phyloP scores from a whole-genome alignment of 2,329 filamentous ascomycete genomes.

The Hypomyces perniciosus region DNA sequence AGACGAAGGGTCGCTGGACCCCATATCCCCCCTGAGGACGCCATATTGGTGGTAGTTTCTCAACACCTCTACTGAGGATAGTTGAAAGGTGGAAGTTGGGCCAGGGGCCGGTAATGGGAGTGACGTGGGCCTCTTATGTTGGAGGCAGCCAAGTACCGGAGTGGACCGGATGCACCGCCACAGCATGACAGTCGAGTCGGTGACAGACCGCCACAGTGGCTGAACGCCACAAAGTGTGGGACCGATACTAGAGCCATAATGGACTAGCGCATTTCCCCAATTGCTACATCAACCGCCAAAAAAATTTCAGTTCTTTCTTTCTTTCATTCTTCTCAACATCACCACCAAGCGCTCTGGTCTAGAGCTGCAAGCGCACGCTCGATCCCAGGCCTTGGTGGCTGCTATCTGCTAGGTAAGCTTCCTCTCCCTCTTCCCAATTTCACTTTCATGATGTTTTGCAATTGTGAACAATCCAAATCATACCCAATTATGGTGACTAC shows the following conservation, averaged over 20 bases:
- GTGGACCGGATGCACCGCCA: conserved; percentile 30
- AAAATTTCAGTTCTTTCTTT: conserved; percentile 21
- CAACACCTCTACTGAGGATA: conserved; percentile 12
- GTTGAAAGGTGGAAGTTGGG: conserved; percentile 15
- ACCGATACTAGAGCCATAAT: conserved; percentile 12
- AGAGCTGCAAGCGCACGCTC: conserved; percentile 18
- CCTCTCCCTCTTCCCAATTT: conserved; percentile 7
- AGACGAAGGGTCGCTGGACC: conserved; percentile 50
- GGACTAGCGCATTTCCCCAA: conserved; percentile 23
- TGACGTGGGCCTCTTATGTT: conserved; percentile 2
- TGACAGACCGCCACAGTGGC: neutral
- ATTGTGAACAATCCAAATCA: conserved; percentile 58
- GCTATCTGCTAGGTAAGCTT: conserved; percentile 10
- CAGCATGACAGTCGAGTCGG: conserved; percentile 12
- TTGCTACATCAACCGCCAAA: conserved; percentile 19
- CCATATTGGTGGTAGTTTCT: conserved; percentile 39
- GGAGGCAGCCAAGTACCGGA: no score
- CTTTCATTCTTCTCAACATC: conserved; percentile 15
- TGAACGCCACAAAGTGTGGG: conserved; percentile 20
- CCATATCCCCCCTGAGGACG: conserved; percentile 51
- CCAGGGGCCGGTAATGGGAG: conserved; percentile 7
- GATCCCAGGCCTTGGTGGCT: conserved; percentile 7
- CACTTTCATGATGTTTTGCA: conserved; percentile 28
- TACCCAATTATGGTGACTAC: conserved; percentile 52
- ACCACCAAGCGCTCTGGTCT: conserved; percentile 7